A percentile compares a stretch with the other conserved stretches of the same genome.
These are phyloP conservation scores for Syzygium syzygioides DNA, from an alignment of 441 rosid species.

Conservation along the genomic window DNA sequence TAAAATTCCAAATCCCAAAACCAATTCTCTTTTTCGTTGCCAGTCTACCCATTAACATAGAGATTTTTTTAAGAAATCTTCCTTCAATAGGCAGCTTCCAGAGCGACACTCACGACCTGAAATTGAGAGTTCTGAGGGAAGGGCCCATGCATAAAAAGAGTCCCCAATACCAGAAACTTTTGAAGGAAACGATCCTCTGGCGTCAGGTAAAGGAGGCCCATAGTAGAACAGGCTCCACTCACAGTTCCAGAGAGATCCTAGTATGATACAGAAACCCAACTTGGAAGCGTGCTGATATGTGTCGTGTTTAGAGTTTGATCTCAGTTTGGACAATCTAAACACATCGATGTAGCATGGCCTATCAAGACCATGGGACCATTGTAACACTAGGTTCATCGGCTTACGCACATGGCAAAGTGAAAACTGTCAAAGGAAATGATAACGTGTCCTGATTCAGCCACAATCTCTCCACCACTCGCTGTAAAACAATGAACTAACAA, in stretches of 20 bases:
- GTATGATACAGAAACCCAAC: conserved; percentile 45
- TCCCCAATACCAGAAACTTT: conserved; percentile 23
- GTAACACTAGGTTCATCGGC: conserved; percentile 50
- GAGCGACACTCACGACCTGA: conserved; percentile 45
- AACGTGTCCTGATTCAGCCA: no score
- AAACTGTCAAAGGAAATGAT: neutral
- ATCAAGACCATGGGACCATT: conserved; percentile 66
- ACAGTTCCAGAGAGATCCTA: conserved; percentile 72
- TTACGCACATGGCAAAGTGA: conserved; percentile 56
- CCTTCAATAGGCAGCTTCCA: conserved; percentile 55
- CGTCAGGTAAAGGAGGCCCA: conserved; percentile 49
- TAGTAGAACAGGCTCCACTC: conserved; percentile 64
- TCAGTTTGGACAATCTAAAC: conserved; percentile 53
- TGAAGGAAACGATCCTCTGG: conserved; percentile 15
- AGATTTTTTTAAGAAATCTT: conserved; percentile 39
- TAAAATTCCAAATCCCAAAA: conserved; percentile 65
- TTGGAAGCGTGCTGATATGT: conserved; percentile 33
- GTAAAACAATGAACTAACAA: no score
- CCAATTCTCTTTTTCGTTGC: conserved; percentile 58
- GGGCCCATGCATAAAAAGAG: conserved; percentile 56
- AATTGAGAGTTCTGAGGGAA: conserved; percentile 50
- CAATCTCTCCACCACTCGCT: no score
- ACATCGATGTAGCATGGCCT: conserved; percentile 50
- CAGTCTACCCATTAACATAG: conserved; percentile 62
- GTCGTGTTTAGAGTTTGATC: conserved; percentile 32